phyloP scores from a whole-genome alignment of 2,329 filamentous ascomycete species.

The Aspergillus carbonarius region DNA sequence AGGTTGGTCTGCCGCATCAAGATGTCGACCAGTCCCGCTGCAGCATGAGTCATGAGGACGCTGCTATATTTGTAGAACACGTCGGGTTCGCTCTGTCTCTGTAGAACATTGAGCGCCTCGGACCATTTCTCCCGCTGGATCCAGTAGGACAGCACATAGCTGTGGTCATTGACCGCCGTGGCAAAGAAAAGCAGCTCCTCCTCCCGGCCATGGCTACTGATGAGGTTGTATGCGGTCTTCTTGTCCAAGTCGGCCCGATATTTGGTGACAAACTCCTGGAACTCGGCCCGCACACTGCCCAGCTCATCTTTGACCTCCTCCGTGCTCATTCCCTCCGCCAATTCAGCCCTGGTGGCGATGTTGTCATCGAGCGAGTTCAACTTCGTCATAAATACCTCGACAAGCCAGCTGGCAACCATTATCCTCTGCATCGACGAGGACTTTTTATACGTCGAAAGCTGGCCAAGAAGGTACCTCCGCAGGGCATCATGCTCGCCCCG shows the following conservation, averaged over 20 bases:
- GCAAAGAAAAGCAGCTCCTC: constrained; percentile 91
- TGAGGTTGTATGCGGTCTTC: constrained; percentile 92
- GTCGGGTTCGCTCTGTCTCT: constrained; percentile 87
- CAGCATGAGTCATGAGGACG: constrained; percentile 88
- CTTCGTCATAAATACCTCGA: constrained; percentile 97
- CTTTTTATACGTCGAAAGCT: constrained; percentile 78
- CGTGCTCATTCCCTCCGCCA: constrained; percentile 69
- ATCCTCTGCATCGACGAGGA: constrained; percentile 84
- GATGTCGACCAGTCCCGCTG: constrained; percentile 87
- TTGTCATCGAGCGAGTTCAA: constrained; percentile 92
- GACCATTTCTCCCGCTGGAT: constrained; percentile 90
- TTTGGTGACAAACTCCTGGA: constrained; percentile 80
- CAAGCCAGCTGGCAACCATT: constrained; percentile 93
- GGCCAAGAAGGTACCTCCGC: constrained; percentile 83
- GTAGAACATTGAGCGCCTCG: constrained; percentile 82
- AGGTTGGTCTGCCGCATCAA: constrained; percentile 88
- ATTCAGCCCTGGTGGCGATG: constrained; percentile 82
- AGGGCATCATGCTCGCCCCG: constrained; percentile 86
- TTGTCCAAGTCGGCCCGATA: constrained; percentile 85
- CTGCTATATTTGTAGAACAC: constrained; percentile 97
- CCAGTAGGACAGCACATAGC: constrained; percentile 96
- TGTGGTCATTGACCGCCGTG: constrained; percentile 82
- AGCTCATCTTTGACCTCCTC: constrained; percentile 69
- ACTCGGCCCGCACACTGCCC: constrained; percentile 70
- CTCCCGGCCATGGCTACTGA: constrained; percentile 92